Evolutionary conservation across 495 filamentous ascomycete species (phyloP), one percentile per base, ranked within the genome.

Genomic region (Penicillium lagena): DNA sequence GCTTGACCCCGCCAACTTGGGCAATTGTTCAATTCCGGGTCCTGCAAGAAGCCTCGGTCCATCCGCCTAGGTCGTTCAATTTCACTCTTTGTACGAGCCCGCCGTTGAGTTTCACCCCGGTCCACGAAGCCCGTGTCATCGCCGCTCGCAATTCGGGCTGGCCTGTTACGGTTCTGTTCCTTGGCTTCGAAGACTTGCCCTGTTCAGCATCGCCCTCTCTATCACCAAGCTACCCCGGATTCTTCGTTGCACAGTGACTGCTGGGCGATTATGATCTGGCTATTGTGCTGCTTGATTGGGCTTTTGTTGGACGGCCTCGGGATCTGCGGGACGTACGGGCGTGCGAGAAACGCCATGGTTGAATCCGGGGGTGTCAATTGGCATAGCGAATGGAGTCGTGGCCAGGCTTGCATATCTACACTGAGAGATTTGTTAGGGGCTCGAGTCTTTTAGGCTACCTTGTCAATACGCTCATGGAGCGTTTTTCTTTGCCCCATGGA

Each of bases 61-160:
- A 34, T 9, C 32, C n/a, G 10, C 32, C 40, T 4, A 22, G 22
- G 22, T 22, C 22, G 32, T 34, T 12, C 32, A 34, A 2, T 12
- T 34, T 6, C 29, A 39, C 30, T 15, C 45, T 30, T 29, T 37
- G 56, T 49, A 42, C 42, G 41, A 54, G 51, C 39, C 42, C 35
- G 41, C 54, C 54, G 48, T 60, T 58, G 48, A 39, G 51, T 60
- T 58, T 58, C 49, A 52, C 51, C 47, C 43, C 27, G 49, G 56
- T 41, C 53, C 38, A 52, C 41, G 12, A 45, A 42, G 14, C 27
- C 32, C 43, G 29, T 34, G 35, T 35, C n/a, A 49, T 56, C 54
- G 51, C 51, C 51, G 49, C 51, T 60, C 49, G 14, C 27, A 37
- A 58, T 55, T 55, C 35, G 49, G 57, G 11, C 57, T 37, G 42